These are phyloP conservation scores for Carpinus viminea DNA, from an alignment of 306 rosid species.

Conservation along the genomic window DNA sequence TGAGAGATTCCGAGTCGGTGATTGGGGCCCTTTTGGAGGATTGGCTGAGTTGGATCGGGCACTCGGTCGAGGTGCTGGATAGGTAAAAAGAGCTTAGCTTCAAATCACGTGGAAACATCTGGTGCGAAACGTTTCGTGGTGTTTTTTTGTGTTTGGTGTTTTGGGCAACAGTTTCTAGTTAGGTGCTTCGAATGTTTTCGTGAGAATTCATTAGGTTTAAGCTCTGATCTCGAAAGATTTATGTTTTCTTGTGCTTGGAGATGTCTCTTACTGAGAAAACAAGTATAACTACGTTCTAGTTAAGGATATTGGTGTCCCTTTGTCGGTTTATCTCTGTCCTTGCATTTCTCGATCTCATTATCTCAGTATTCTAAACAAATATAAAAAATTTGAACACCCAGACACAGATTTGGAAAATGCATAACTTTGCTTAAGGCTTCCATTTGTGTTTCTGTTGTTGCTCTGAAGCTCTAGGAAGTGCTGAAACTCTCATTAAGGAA, in stretches of 20 bases:
- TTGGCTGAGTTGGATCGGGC: slow-evolving; percentile 25
- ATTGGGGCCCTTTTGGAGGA: slow-evolving; percentile 11
- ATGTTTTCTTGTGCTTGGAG: slow-evolving; percentile 49
- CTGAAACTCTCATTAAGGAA: slow-evolving; percentile 1
- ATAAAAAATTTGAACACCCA: slow-evolving; percentile 2
- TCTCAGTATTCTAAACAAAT: not conserved
- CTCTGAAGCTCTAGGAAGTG: slow-evolving; percentile 19
- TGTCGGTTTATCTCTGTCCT: slow-evolving; percentile 20
- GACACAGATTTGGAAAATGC: slow-evolving; percentile 22
- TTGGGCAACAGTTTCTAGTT: not conserved
- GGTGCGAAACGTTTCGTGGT: not conserved
- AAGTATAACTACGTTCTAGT: slow-evolving; percentile 37
- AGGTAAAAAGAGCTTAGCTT: not conserved
- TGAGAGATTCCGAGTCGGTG: slow-evolving; percentile 15
- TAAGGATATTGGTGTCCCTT: slow-evolving; percentile 29
- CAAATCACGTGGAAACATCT: not conserved
- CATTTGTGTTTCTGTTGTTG: slow-evolving; percentile 17
- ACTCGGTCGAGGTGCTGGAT: slow-evolving; percentile 9
- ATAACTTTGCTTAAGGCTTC: not conserved
- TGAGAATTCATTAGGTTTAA: slow-evolving; percentile 43
- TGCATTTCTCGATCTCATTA: slow-evolving; percentile 9
- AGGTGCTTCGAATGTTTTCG: slow-evolving; percentile 12
- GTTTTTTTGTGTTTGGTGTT: slow-evolving; percentile 14
- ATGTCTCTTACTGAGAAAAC: slow-evolving; percentile 37
- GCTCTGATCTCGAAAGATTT: slow-evolving; percentile 62